A percentile compares a stretch with the other conserved stretches of the same genome.
Conservation (phyloP, 257 asterid genomes). For the Mitragyna speciosa region DNA sequence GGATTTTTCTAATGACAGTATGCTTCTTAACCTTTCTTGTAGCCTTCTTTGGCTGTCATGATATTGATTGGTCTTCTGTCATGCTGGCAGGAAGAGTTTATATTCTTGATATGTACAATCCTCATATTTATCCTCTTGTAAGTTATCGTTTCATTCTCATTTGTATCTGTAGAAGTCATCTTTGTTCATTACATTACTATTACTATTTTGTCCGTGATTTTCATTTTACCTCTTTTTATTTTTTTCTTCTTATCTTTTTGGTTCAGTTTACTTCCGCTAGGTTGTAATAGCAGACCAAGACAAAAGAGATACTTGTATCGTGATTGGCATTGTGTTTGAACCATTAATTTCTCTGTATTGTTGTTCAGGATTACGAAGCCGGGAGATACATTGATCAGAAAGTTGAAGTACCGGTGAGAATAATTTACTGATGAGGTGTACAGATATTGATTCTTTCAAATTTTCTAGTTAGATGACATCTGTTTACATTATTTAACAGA, state of each 20-base stretch:
- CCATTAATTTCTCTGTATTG: constrained; percentile 4
- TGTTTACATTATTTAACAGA: constrained; percentile 41
- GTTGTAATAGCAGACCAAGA: background rate
- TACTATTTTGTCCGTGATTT: background rate
- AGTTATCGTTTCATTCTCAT: constrained; percentile 27
- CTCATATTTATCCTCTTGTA: constrained; percentile 88
- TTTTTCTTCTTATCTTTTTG: background rate
- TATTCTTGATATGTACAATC: constrained; percentile 92
- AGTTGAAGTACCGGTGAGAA: constrained; percentile 80
- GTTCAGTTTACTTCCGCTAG: background rate
- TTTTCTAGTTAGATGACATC: constrained; percentile 11
- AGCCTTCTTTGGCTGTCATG: constrained; percentile 18
- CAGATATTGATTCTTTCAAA: constrained; percentile 1
- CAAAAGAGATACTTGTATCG: background rate
- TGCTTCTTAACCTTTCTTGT: constrained; percentile 30
- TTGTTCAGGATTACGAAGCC: constrained; percentile 70
- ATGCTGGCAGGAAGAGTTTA: constrained; percentile 75
- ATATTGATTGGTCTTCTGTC: constrained; percentile 25
- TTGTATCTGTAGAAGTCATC: background rate
- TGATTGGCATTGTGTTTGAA: background rate
- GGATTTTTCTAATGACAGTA: constrained; percentile 81
- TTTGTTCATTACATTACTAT: background rate
- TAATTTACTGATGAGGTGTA: constrained; percentile 12
- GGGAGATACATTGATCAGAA: constrained; percentile 69
- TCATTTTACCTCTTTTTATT: background rate